Percentiles rank a stretch among this genome's conserved stretches.
These are phyloP conservation scores for Paxillus involutus DNA, from an alignment of 768 basidiomycete genomes.

Conservation along the genomic window DNA sequence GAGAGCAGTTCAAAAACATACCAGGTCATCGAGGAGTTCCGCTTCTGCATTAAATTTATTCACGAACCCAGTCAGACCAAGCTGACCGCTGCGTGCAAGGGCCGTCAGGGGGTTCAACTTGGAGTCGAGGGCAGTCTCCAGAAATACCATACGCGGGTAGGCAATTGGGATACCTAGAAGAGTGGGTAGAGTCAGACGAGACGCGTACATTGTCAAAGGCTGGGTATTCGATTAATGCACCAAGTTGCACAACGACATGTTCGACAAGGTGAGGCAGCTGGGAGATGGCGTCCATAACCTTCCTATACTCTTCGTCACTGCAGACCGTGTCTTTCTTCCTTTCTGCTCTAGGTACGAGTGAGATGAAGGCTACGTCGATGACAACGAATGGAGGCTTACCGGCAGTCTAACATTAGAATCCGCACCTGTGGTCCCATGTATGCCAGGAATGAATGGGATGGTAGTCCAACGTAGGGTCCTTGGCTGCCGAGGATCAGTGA, in stretches of 20 bases:
- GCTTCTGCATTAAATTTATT: conserved; percentile 93
- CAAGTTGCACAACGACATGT: conserved; percentile 83
- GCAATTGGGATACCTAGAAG: conserved; percentile 72
- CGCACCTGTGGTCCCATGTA: conserved; percentile 78
- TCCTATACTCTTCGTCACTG: conserved; percentile 68
- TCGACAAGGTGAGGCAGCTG: conserved; percentile 65
- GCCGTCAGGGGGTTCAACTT: conserved; percentile 84
- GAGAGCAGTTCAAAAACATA: conserved; percentile 29
- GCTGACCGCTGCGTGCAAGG: conserved; percentile 63
- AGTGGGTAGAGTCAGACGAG: background rate
- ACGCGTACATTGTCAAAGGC: background rate
- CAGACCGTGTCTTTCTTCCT: conserved; percentile 81
- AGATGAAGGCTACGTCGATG: background rate
- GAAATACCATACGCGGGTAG: conserved; percentile 91
- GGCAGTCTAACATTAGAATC: conserved; percentile 79
- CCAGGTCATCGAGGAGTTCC: conserved; percentile 91
- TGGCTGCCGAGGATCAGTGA: conserved; percentile 71
- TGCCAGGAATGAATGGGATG: conserved; percentile 79
- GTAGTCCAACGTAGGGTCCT: conserved; percentile 78
- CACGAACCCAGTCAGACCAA: conserved; percentile 76
- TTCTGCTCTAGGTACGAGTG: conserved; percentile 62
- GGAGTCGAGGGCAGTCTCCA: conserved; percentile 75
- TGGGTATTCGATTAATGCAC: conserved; percentile 32
- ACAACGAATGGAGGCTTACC: conserved; percentile 43
- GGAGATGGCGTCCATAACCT: conserved; percentile 62